These are phyloP conservation scores for Juglanconis oblonga DNA, from an alignment of 2,329 filamentous ascomycete species.

Conservation along the genomic window DNA sequence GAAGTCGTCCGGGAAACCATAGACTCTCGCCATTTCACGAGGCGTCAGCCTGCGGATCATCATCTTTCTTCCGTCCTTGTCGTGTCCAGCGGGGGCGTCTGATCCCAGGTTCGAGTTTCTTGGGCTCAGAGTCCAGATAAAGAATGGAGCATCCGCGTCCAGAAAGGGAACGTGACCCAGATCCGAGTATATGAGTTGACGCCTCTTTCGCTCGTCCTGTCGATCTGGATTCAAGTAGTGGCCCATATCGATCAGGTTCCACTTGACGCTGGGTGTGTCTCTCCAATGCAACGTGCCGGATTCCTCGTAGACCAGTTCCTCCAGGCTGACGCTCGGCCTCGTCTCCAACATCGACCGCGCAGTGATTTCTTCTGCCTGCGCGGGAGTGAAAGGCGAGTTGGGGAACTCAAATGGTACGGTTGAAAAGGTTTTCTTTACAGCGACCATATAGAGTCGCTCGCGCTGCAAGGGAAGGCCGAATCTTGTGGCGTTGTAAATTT, in stretches of 20 bases:
- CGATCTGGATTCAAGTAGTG: background rate
- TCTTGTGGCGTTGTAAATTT: background rate
- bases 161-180: background rate
- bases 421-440: background rate
- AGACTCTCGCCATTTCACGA: background rate
- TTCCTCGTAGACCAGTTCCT: background rate
- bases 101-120: background rate
- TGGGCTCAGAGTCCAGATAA: background rate
- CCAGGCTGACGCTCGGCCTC: background rate
- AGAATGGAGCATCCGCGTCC: background rate
- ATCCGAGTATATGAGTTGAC: background rate
- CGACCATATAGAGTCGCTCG: background rate
- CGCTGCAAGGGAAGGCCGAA: background rate
- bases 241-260: background rate
- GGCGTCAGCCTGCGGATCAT: background rate
- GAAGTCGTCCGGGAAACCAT: background rate
- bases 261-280: background rate
- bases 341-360: background rate
- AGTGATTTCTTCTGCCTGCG: background rate
- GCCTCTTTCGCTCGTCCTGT: background rate
- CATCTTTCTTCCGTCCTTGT: background rate
- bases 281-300: background rate
- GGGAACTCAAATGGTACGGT: background rate
- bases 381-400: background rate
- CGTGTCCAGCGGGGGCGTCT: background rate